Conservation (phyloP, 1,284 basidiomycete species). For the Psilocybe mexicana region DNA sequence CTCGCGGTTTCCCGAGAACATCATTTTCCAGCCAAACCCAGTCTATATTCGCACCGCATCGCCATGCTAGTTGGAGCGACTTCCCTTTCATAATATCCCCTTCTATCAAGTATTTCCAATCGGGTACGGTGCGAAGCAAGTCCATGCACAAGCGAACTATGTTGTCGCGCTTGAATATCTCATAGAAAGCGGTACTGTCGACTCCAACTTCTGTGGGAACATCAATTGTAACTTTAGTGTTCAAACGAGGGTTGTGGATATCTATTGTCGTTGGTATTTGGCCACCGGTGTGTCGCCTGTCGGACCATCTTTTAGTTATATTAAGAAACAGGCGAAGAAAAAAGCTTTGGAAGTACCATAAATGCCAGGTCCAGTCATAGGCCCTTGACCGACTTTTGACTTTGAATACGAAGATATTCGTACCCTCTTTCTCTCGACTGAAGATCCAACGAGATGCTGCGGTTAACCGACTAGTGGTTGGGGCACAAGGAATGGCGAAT, state of each 20-base stretch:
- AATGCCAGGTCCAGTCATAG: slow-evolving; percentile 81
- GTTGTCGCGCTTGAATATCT: slow-evolving; percentile 58
- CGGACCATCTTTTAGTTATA: background rate
- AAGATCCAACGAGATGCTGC: slow-evolving; percentile 46
- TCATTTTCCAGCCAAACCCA: slow-evolving; percentile 79
- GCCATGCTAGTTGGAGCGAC: slow-evolving; percentile 76
- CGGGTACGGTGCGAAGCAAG: slow-evolving; percentile 51
- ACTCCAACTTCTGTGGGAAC: slow-evolving; percentile 49
- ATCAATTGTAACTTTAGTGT: slow-evolving; percentile 64
- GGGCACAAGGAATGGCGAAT: slow-evolving; percentile 73
- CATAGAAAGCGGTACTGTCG: slow-evolving; percentile 31
- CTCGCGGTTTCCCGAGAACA: slow-evolving; percentile 58
- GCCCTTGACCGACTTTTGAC: slow-evolving; percentile 68
- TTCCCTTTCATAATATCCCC: slow-evolving; percentile 53
- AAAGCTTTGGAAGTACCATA: slow-evolving; percentile 52
- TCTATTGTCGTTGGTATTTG: slow-evolving; percentile 47
- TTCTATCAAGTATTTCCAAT: slow-evolving; percentile 67
- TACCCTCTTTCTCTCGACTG: slow-evolving; percentile 56
- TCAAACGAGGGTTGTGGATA: slow-evolving; percentile 47
- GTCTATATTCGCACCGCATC: slow-evolving; percentile 68
- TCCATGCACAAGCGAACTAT: slow-evolving; percentile 59
- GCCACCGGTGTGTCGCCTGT: slow-evolving; percentile 64
- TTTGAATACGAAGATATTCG: slow-evolving; percentile 81
- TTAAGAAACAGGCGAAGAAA: slow-evolving; percentile 2
- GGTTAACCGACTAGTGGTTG: slow-evolving; percentile 44